phyloP scores from a whole-genome alignment of 2,329 filamentous ascomycete species.

The Alternaria novae-zelandiae region DNA sequence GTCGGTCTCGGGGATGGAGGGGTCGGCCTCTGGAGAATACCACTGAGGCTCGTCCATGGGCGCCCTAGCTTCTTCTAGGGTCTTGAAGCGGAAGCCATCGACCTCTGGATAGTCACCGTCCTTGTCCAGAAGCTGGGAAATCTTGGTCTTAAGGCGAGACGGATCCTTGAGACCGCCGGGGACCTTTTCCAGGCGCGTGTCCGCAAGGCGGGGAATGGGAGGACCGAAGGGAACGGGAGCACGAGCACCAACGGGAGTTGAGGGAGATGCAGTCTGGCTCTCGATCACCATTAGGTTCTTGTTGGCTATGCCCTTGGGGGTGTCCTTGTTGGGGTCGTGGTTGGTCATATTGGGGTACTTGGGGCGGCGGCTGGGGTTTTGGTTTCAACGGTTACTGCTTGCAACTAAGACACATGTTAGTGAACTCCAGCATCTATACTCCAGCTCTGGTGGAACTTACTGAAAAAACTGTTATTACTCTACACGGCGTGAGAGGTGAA shows the following conservation, averaged over 20 bases:
- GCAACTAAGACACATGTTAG: background rate
- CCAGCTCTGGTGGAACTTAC: background rate
- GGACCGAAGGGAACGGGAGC: background rate
- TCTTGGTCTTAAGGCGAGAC: slow-evolving; percentile 1
- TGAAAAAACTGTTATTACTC: background rate
- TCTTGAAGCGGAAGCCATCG: slow-evolving; percentile 14
- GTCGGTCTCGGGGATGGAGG: slow-evolving; percentile 9
- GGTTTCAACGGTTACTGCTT: background rate
- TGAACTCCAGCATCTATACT: background rate
- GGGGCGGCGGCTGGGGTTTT: background rate
- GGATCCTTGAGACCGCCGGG: background rate
- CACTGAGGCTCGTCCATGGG: slow-evolving; percentile 6
- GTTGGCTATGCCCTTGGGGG: background rate
- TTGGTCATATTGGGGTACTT: slow-evolving; percentile 3
- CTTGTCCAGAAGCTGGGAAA: slow-evolving; percentile 7
- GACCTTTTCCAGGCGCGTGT: background rate
- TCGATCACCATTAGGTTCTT: background rate
- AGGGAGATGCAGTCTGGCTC: background rate
- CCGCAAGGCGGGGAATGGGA: background rate
- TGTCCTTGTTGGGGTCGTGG: background rate
- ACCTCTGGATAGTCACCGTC: background rate
- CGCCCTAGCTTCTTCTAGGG: slow-evolving; percentile 1
- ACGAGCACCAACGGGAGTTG: background rate
- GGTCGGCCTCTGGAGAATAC: slow-evolving; percentile 6
- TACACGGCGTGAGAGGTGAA: background rate